phyloP scores from a whole-genome alignment of 108 stramenopile genomes.

The Fragilaria crotonensis region DNA sequence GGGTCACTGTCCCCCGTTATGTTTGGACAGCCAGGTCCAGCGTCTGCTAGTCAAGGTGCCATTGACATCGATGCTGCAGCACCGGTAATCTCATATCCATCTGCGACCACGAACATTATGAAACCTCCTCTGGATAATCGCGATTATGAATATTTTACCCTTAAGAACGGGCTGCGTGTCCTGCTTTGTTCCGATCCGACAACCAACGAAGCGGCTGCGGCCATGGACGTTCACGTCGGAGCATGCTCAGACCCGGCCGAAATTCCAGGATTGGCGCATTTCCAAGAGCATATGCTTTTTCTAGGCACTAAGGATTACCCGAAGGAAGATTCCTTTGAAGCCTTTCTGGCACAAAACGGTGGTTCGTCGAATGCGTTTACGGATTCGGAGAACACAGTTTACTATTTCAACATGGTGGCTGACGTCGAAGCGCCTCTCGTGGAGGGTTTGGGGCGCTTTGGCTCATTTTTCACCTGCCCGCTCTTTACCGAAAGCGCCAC shows the following conservation, averaged over 20 bases:
- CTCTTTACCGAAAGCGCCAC: conserved; percentile 81
- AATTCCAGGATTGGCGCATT: conserved; percentile 85
- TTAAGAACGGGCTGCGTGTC: conserved; percentile 62
- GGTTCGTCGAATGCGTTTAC: conserved; percentile 88
- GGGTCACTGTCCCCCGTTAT: conserved; percentile 7
- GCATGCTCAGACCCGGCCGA: conserved; percentile 78
- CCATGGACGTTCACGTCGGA: conserved; percentile 90
- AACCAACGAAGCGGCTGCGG: conserved; percentile 73
- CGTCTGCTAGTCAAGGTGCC: not conserved
- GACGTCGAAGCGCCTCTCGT: conserved; percentile 46
- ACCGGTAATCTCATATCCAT: not conserved
- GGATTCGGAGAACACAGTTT: conserved; percentile 85
- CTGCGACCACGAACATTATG: conserved; percentile 28
- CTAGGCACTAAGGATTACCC: conserved; percentile 85
- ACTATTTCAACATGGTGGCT: conserved; percentile 85
- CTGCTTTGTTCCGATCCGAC: conserved; percentile 79
- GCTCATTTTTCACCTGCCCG: conserved; percentile 86
- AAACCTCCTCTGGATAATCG: conserved; percentile 69
- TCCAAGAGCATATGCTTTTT: conserved; percentile 71
- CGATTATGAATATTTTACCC: conserved; percentile 38
- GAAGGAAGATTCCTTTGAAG: conserved; percentile 68
- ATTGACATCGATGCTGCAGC: not conserved
- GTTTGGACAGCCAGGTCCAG: not conserved
- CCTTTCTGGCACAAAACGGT: conserved; percentile 68
- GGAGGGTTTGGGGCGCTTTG: conserved; percentile 83